Conservation (phyloP, 192 early-diverging fungal genomes). For the Hyaloraphidium curvatum region DNA sequence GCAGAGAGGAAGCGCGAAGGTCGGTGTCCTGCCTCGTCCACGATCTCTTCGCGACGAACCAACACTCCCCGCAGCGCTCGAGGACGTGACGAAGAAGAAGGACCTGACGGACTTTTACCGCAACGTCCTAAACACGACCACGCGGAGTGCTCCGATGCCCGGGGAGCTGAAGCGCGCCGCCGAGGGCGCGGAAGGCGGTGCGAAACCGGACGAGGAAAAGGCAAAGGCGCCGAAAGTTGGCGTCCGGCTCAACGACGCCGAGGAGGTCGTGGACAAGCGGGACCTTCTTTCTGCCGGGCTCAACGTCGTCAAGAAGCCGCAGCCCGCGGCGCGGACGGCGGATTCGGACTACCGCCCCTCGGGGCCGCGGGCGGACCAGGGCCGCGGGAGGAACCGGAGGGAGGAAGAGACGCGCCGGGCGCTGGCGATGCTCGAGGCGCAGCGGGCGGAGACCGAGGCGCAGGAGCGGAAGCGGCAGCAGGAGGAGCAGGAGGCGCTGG, state of each 20-base stretch:
- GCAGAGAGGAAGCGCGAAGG: conserved; percentile 38
- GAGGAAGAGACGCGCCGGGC: too few species aligned
- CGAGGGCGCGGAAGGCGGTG: conserved; percentile 11
- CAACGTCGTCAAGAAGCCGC: conserved; percentile 32
- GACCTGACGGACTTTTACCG: conserved; percentile 41
- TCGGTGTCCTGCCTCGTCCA: conserved; percentile 4
- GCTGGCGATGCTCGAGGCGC: too few species aligned
- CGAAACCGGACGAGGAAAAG: conserved; percentile 16
- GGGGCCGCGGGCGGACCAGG: conserved; percentile 8
- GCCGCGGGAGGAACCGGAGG: too few species aligned
- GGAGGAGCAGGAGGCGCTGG: neutral
- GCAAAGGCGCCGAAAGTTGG: conserved; percentile 19
- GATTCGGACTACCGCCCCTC: conserved; percentile 6
- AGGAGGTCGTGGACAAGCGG: conserved; percentile 56
- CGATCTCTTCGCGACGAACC: too few species aligned
- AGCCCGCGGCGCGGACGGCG: neutral
- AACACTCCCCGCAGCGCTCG: conserved; percentile 4
- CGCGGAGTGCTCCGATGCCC: conserved; percentile 11
- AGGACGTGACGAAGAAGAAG: conserved; percentile 9
- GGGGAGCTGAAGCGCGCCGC: conserved; percentile 5
- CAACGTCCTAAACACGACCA: conserved; percentile 30
- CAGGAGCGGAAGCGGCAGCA: neutral
- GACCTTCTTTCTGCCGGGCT: conserved; percentile 47
- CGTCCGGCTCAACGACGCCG: conserved; percentile 43
- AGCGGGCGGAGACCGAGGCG: neutral